Conservation (phyloP, 2,329 filamentous ascomycete genomes). For the Ophiosphaerella korrae region DNA sequence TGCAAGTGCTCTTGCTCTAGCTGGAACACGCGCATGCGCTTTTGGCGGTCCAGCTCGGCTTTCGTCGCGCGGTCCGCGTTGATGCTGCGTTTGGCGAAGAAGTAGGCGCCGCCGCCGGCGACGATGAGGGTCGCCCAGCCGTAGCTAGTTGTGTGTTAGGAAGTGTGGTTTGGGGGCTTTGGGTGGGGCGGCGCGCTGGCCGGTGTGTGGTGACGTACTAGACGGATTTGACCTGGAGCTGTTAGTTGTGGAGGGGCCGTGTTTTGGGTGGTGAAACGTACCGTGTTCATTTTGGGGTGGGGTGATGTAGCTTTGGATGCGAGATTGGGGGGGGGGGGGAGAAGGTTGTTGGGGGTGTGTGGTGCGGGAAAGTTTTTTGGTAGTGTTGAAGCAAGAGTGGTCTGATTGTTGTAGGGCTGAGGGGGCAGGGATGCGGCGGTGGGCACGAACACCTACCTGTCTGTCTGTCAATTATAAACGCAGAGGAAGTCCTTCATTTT, state of each 20-base stretch:
- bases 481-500: background rate
- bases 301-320: background rate
- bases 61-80: slow-evolving; percentile 84
- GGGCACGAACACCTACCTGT: no score
- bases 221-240: slow-evolving; percentile 60
- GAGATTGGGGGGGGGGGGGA: slow-evolving; percentile 7
- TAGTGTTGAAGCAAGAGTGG: slow-evolving; percentile 34
- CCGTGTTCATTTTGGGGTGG: slow-evolving; percentile 56
- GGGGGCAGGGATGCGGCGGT: background rate
- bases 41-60: slow-evolving; percentile 56
- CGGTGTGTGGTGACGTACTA: slow-evolving; percentile 54
- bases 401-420: slow-evolving; percentile 27
- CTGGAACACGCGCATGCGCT: slow-evolving; percentile 37
- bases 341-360: slow-evolving; percentile 7
- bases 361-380: slow-evolving; percentile 25
- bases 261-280: slow-evolving; percentile 37
- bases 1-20: slow-evolving; percentile 32
- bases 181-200: background rate
- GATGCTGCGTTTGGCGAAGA: slow-evolving; percentile 93
- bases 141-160: slow-evolving; percentile 62
- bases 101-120: slow-evolving; percentile 89
- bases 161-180: background rate
- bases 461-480: background rate
- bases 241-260: background rate
- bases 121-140: slow-evolving; percentile 88